Evolutionary conservation across 306 rosid genomes (phyloP).

Genomic region (Citrullus mucosospermus): DNA sequence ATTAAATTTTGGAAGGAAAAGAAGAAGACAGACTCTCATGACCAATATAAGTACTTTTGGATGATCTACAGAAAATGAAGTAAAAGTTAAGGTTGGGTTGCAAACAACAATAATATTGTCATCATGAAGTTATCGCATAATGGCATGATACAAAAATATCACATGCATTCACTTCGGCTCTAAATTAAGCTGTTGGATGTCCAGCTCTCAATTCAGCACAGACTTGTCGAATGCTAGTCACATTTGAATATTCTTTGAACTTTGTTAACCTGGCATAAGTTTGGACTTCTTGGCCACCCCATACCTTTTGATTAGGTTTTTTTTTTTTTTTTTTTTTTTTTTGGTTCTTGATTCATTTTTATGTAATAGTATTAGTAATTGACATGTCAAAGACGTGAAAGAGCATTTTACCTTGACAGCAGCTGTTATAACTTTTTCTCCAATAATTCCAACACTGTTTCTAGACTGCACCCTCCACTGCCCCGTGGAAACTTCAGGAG

Average conservation of each 20-base stretch:
- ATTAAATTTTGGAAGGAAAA: no score
- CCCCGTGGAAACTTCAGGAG: slow-evolving; percentile 36
- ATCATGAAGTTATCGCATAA: not conserved
- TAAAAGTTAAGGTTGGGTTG: not conserved
- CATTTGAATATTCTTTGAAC: not conserved
- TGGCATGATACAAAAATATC: not conserved
- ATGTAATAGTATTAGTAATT: not conserved
- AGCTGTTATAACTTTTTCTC: slow-evolving; percentile 53
- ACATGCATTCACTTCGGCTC: not conserved
- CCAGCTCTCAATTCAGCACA: not conserved
- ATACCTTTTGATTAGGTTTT: no score
- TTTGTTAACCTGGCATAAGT: not conserved
- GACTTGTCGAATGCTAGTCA: not conserved
- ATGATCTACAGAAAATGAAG: not conserved
- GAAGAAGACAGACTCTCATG: no score
- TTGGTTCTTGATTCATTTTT: no score
- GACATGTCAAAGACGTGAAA: not conserved
- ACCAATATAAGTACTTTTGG: not conserved
- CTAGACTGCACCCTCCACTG: slow-evolving; percentile 40
- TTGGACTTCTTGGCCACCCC: no score
- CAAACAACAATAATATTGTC: not conserved
- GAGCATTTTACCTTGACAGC: slow-evolving; percentile 45
- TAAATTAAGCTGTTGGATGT: not conserved
- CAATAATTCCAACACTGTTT: slow-evolving; percentile 23
- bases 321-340: no score